A percentile compares a stretch with the other conserved stretches of the same genome.
Evolutionary conservation across 306 rosid species (phyloP).

Genomic region (Sesbania bispinosa): DNA sequence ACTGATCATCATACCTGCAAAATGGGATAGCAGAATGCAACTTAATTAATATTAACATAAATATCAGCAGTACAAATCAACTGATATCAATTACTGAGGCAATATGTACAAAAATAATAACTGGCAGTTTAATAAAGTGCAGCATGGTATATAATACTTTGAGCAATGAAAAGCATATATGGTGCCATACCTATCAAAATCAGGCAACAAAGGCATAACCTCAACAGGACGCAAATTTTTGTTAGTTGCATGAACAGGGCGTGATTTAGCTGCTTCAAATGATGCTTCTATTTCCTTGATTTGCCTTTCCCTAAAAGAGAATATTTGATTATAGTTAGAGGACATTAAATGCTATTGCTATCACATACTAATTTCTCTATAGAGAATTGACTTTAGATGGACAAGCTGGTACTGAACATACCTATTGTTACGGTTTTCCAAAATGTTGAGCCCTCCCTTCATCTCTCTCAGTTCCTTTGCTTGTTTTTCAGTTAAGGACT

Average conservation of each 20-base stretch:
- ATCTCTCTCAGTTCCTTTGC: conserved; percentile 90
- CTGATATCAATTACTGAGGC: neutral
- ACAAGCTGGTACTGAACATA: conserved; percentile 22
- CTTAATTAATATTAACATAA: conserved; percentile 9
- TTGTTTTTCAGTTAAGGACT: conserved; percentile 98
- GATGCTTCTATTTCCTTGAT: conserved; percentile 95
- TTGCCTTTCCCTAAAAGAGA: conserved; percentile 75
- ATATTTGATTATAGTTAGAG: conserved; percentile 13
- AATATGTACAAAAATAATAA: neutral
- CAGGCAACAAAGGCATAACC: conserved; percentile 89
- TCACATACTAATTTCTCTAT: neutral
- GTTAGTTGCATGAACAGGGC: conserved; percentile 86
- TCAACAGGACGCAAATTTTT: conserved; percentile 87
- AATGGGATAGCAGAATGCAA: conserved; percentile 21
- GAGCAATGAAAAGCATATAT: neutral
- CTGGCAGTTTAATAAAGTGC: neutral
- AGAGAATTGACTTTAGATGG: neutral
- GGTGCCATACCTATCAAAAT: conserved; percentile 66
- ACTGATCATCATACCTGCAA: conserved; percentile 70
- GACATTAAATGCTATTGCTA: neutral
- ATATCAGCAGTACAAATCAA: neutral
- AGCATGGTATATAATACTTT: conserved; percentile 2
- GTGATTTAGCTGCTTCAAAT: conserved; percentile 94
- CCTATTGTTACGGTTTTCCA: conserved; percentile 79
- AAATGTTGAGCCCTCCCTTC: conserved; percentile 70